These are phyloP conservation scores for Phytophthora pistaciae DNA, from an alignment of 352 stramenopile species.

Conservation along the genomic window DNA sequence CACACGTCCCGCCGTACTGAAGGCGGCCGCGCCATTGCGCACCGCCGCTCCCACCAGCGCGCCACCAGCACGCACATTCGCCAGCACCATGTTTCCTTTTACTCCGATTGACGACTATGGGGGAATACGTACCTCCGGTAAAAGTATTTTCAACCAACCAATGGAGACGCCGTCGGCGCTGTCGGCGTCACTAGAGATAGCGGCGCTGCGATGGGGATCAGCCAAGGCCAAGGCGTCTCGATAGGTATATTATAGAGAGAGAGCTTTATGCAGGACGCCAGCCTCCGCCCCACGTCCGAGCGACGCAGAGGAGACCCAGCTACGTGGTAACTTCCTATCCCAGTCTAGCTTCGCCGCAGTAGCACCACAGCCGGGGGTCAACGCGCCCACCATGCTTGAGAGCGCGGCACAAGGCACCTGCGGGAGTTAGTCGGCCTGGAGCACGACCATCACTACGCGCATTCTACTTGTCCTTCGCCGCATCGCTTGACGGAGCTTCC, in stretches of 20 bases:
- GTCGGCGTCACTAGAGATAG: slow-evolving; percentile 11
- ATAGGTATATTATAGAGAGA: slow-evolving; percentile 38
- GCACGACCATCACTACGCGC: slow-evolving; percentile 7
- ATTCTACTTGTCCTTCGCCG: slow-evolving; percentile 32
- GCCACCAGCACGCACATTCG: slow-evolving; percentile 24
- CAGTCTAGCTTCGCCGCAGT: slow-evolving; percentile 25
- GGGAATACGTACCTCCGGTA: neutral
- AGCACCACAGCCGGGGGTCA: neutral
- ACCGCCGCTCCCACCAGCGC: slow-evolving; percentile 18
- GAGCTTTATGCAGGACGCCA: slow-evolving; percentile 31
- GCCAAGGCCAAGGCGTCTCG: slow-evolving; percentile 22
- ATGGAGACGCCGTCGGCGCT: neutral
- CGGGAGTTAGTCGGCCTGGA: neutral
- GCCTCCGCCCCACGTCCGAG: slow-evolving; percentile 20
- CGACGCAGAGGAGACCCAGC: slow-evolving; percentile 29
- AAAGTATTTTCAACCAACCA: slow-evolving; percentile 34
- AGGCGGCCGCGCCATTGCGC: slow-evolving; percentile 15
- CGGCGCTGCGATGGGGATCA: slow-evolving; percentile 1
- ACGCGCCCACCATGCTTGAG: neutral
- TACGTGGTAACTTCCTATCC: slow-evolving; percentile 34
- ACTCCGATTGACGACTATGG: slow-evolving; percentile 17
- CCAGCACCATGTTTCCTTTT: slow-evolving; percentile 22
- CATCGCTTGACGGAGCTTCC: slow-evolving; percentile 30
- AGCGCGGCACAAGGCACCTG: neutral
- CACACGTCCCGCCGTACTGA: slow-evolving; percentile 33